Base-by-base conservation (phyloP, 495 filamentous ascomycete genomes). In the Tuber calosporum region DNA sequence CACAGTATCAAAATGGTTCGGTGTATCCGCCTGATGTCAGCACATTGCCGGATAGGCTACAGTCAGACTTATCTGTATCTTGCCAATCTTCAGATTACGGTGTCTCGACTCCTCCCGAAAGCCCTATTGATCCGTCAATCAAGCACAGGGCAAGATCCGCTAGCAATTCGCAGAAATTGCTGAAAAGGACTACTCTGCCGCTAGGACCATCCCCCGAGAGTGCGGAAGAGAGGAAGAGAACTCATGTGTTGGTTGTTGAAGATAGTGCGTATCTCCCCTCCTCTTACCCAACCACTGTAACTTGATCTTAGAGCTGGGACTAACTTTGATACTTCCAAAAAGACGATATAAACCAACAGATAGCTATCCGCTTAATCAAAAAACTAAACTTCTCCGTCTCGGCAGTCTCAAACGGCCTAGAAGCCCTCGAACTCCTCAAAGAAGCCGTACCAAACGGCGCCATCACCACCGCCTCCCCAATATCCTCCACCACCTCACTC, bases 241-340 rank as follows among this genome's bases (percentile, higher is more conserved):
- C 87, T 45, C 86, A 89, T 68, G 82, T 93, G 39, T 81, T 92
- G n/a, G 86, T 94, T 3, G 92, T 92, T 4, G 92, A 95, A 81
- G 92, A 94, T 82, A 94, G 93, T 80, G 67, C 71, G 78, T 72
- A n/a, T 36, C 37, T 11, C 13, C 38, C 41, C 8, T 37, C 66
- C 41, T 15, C 2, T 20, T 19, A 22, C 6, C 8, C 19, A 39
- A 6, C 66, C 26, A 30, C 41, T 37, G 13, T 22, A 38, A 8
- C 48, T 62, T 62, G 26, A 15, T 62, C 53, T 30, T 34, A 34
- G 41, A 3, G 36, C 37, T 67, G 26, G 13, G 1, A 22, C 17
- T 58, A 20, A 77, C 68, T 1, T 62, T 73, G 6, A 77, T 39
- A 6, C 30, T 15, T 4, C 1, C 67, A 41, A 20, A 42, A 40